Evolutionary conservation across 768 basidiomycete genomes (phyloP).

Genomic region (Panus rudis): DNA sequence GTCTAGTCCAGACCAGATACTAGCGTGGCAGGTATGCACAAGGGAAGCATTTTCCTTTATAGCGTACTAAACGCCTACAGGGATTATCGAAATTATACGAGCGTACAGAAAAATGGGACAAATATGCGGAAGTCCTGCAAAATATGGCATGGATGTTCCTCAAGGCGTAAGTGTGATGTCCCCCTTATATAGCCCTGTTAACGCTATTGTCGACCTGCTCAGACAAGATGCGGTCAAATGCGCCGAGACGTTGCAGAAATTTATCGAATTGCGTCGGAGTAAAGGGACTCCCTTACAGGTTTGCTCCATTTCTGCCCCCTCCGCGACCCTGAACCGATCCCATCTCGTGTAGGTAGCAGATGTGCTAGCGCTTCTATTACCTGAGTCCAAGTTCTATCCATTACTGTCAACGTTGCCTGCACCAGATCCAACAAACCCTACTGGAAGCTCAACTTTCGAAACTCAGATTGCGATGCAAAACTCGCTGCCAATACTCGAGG

Average conservation of each 20-base stretch:
- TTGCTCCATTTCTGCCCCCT: constrained; percentile 3
- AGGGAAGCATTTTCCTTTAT: background rate
- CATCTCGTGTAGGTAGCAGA: constrained; percentile 56
- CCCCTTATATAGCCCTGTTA: background rate
- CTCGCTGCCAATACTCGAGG: constrained; percentile 63
- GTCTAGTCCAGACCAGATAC: constrained; percentile 55
- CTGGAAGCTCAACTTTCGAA: constrained; percentile 46
- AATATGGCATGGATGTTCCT: constrained; percentile 52
- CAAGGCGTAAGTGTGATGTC: constrained; percentile 47
- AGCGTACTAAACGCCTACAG: constrained; percentile 29
- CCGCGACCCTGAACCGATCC: too few relatives aligned
- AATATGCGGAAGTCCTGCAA: constrained; percentile 45
- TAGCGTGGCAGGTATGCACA: constrained; percentile 79
- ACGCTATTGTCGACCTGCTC: background rate
- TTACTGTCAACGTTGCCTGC: constrained; percentile 60
- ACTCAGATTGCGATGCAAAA: constrained; percentile 62
- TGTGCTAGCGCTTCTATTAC: constrained; percentile 64
- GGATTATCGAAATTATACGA: constrained; percentile 73
- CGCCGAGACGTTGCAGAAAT: constrained; percentile 74
- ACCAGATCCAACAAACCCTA: constrained; percentile 73
- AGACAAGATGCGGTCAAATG: constrained; percentile 76
- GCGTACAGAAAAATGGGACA: constrained; percentile 48
- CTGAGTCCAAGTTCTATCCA: constrained; percentile 57
- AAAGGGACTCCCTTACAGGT: constrained; percentile 60
- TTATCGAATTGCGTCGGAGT: constrained; percentile 54